phyloP scores from a whole-genome alignment of 2,329 filamentous ascomycete genomes.

The Neonectria neomacrospora region DNA sequence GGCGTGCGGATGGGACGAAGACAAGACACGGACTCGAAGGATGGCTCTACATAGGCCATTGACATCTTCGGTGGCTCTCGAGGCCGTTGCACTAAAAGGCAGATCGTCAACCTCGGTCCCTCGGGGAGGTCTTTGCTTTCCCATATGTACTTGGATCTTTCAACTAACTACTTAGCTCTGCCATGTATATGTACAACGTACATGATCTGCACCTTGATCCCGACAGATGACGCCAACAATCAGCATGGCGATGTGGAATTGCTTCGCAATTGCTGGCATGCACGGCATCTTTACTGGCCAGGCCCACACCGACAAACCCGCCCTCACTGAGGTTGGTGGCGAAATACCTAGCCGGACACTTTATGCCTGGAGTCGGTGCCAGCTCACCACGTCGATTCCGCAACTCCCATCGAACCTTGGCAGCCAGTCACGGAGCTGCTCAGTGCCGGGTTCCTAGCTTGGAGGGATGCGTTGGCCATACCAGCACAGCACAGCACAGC shows the following conservation, averaged over 20 bases:
- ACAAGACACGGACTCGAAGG: conserved; percentile 10
- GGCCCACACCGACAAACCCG: conserved; percentile 8
- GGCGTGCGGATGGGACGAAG: conserved; percentile 14
- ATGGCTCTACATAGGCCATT: background rate
- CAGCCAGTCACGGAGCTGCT: conserved; percentile 31
- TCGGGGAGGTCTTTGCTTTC: conserved; percentile 2
- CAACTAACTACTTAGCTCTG: conserved; percentile 6
- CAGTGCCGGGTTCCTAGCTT: conserved; percentile 29
- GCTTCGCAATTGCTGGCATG: conserved; percentile 2
- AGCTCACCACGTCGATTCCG: conserved; percentile 41
- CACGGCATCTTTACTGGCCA: conserved; percentile 5
- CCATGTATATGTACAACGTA: background rate
- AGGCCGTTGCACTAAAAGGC: background rate
- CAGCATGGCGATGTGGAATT: conserved; percentile 13
- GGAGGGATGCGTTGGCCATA: conserved; percentile 45
- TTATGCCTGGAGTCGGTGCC: conserved; percentile 29
- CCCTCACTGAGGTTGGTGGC: conserved; percentile 10
- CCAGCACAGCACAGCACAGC: conserved; percentile 32
- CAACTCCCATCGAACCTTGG: conserved; percentile 9
- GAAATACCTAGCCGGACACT: background rate
- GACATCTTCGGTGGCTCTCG: background rate
- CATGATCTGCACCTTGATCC: conserved; percentile 21
- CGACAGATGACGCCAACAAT: conserved; percentile 17
- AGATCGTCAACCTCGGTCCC: conserved; percentile 2
- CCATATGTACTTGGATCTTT: background rate